Conservation (phyloP, 1,284 basidiomycete species). For the Dichomitus squalens region DNA sequence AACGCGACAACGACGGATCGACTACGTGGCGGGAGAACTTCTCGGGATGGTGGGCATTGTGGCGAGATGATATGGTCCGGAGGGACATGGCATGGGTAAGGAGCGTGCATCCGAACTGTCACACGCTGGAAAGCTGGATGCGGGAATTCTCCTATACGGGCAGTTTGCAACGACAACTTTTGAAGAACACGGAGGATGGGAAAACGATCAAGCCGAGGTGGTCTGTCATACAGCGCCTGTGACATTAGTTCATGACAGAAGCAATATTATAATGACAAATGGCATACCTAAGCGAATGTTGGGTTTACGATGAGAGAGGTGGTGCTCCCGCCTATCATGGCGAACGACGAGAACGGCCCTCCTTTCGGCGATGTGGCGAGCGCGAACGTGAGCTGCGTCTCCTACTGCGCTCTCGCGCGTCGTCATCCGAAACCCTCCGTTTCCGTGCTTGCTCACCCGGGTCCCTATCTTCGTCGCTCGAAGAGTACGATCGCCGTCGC, state of each 20-base stretch:
- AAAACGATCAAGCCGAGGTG: constrained; percentile 12
- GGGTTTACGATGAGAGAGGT: background rate
- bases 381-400: constrained; percentile 23
- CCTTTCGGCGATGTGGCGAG: constrained; percentile 15
- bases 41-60: constrained; percentile 42
- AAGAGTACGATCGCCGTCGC: background rate
- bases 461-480: background rate
- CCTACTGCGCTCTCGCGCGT: background rate
- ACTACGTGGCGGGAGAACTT: constrained; percentile 44
- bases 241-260: background rate
- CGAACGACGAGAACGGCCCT: background rate
- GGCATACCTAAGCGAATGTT: background rate
- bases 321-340: constrained; percentile 1
- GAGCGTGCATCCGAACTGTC: constrained; percentile 36
- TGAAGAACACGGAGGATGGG: constrained; percentile 27
- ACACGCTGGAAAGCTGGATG: constrained; percentile 33
- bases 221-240: constrained; percentile 9
- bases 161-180: constrained; percentile 6
- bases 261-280: background rate
- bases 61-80: constrained; percentile 44
- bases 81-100: constrained; percentile 46
- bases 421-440: background rate
- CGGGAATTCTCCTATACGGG: constrained; percentile 25
- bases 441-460: background rate
- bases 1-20: constrained; percentile 30